A percentile compares a stretch with the other conserved stretches of the same genome.
phyloP scores from a whole-genome alignment of 179 eudicot genomes.

The Nepenthes alata region DNA sequence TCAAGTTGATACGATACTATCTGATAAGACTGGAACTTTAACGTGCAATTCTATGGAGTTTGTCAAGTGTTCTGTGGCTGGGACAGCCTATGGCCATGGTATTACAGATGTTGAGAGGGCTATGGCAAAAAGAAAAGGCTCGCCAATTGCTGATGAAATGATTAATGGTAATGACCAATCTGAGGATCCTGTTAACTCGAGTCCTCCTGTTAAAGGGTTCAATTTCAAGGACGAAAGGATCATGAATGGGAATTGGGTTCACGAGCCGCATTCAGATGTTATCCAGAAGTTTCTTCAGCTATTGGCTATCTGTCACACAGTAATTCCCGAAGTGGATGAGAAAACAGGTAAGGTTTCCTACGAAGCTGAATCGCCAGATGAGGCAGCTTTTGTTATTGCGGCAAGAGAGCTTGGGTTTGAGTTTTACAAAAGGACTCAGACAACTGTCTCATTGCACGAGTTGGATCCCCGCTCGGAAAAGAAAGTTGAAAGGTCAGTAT shows the following conservation, averaged over 20 bases:
- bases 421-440: slow-evolving; percentile 72
- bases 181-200: slow-evolving; percentile 13
- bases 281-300: slow-evolving; percentile 62
- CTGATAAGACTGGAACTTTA: slow-evolving; percentile 89
- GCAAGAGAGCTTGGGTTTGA: slow-evolving; percentile 87
- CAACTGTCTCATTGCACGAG: slow-evolving; percentile 51
- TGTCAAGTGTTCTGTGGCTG: slow-evolving; percentile 78
- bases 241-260: slow-evolving; percentile 65
- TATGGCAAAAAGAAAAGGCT: slow-evolving; percentile 69
- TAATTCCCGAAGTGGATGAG: slow-evolving; percentile 79
- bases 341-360: slow-evolving; percentile 54
- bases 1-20: slow-evolving; percentile 79
- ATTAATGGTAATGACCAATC: slow-evolving; percentile 15
- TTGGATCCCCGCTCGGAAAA: slow-evolving; percentile 46
- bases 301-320: slow-evolving; percentile 81
- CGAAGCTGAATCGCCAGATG: slow-evolving; percentile 97
- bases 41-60: slow-evolving; percentile 97
- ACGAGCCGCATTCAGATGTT: slow-evolving; percentile 51
- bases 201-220: slow-evolving; percentile 53
- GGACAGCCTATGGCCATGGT: slow-evolving; percentile 76
- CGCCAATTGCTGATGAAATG: slow-evolving; percentile 26
- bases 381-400: slow-evolving; percentile 91
- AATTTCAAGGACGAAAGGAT: slow-evolving; percentile 77
- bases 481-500: slow-evolving; percentile 53
- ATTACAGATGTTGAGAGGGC: slow-evolving; percentile 86